Evolutionary conservation across 2,329 filamentous ascomycete genomes (phyloP), one percentile per base, ranked within the genome.

Genomic region (Tolypocladium paradoxum): DNA sequence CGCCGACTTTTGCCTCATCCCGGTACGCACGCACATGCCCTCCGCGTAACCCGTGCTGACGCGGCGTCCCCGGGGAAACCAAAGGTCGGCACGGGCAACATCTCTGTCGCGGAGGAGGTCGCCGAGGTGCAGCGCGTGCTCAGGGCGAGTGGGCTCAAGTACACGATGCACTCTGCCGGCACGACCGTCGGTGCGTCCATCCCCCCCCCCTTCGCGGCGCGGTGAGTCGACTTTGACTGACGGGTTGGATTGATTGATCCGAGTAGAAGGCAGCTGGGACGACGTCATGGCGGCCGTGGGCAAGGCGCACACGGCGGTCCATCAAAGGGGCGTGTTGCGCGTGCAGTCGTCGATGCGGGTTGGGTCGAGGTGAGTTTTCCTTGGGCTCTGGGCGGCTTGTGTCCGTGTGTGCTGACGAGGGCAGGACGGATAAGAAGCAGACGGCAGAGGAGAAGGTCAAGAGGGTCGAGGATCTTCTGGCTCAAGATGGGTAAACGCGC

Each of bases 1-100:
- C 52, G 91, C 87, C 54, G 91, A 96, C 72, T 96, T 96, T 68
- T 96, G 91, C 69, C 76, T 96, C 59, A 86, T 96, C 56, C 91
- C 91, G 2, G 85, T 88, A 64, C 55, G 80, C 50, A 38, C 47
- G 37, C 18, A 48, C 49, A 24, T 34, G 20, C 27, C 33, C 45
- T 18, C 27, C 27, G 4, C 4, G 38, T 6, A 24, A 48, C 50
- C 35, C 46, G 33, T 16, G 43, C 49, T 36, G 12, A 40, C 31
- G 27, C 12, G 8, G 33, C 22, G 36, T 4, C 6, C 24, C 46
- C 7, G 33, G 5, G 33, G 16, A 27, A 43, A 27, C 4, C 33
- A 33, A 52, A 89, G 85, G 79, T 97, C 57, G 92, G 93, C 56
- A 96, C 92, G 20, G 83, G 82, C 49, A 84, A 72, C 40, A 77